These are phyloP conservation scores for Trichosporon sp. DNA, from an alignment of 1,284 basidiomycete genomes.

Conservation along the genomic window DNA sequence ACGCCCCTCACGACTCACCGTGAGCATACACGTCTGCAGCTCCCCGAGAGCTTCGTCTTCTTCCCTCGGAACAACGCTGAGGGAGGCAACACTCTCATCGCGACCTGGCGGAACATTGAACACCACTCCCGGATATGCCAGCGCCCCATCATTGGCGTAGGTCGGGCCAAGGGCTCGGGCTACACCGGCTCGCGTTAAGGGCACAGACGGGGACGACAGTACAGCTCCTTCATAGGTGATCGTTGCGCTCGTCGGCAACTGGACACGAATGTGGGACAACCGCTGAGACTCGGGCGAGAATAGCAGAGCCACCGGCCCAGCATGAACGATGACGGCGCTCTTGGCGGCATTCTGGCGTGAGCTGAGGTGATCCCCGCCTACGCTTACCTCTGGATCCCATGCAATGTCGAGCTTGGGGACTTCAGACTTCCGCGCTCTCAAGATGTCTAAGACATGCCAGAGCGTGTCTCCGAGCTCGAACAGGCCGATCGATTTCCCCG, in stretches of 20 bases:
- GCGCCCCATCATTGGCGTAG: conserved; percentile 60
- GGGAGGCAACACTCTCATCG: conserved; percentile 41
- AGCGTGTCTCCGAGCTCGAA: conserved; percentile 79
- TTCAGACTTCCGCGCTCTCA: conserved; percentile 59
- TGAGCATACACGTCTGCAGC: conserved; percentile 32
- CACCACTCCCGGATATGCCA: conserved; percentile 71
- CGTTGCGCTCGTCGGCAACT: conserved; percentile 54
- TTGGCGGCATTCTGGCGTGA: conserved; percentile 57
- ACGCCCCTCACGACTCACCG: conserved; percentile 29
- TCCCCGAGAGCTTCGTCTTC: conserved; percentile 42
- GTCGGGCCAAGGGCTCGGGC: conserved; percentile 80
- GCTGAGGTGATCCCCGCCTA: not conserved
- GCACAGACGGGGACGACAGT: conserved; percentile 62
- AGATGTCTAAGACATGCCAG: conserved; percentile 74
- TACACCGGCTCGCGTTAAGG: conserved; percentile 68
- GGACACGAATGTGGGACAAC: conserved; percentile 68
- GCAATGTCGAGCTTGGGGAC: conserved; percentile 82
- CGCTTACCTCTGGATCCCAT: conserved; percentile 70
- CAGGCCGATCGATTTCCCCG: conserved; percentile 73
- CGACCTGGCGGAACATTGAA: conserved; percentile 65
- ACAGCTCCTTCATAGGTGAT: conserved; percentile 70
- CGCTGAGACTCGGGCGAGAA: conserved; percentile 71
- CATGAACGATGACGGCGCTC: conserved; percentile 73
- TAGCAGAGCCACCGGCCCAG: conserved; percentile 74
- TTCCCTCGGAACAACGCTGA: conserved; percentile 48